Evolutionary conservation across 2,329 filamentous ascomycete genomes (phyloP), one percentile per base, ranked within the genome.

Genomic region (Cucurbitaria berberidis): DNA sequence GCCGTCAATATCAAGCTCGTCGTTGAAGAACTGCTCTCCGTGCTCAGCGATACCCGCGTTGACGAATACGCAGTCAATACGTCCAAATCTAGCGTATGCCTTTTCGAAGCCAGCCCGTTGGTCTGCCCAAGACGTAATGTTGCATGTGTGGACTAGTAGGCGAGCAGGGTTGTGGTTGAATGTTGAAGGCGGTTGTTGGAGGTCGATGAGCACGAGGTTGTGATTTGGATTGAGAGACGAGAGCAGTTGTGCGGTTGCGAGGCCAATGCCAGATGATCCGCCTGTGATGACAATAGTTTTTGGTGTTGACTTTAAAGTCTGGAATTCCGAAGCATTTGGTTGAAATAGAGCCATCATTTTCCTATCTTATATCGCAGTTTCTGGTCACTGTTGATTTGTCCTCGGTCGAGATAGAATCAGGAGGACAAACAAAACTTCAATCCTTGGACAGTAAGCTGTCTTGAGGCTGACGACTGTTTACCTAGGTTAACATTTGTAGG

Each of bases 11-110:
- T 81, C 78, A 5, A 77, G 44, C 8, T 76, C 70, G 45, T 81
- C 78, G 4, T 72, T 76, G 70, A 81, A 82, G 66, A 82, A 80
- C 55, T 81, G 79, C 41, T 82, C 79, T 35, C 72, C 71, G 43
- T 78, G 73, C 56, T 82, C 80, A 24, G 77, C 73, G 21, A 82
- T 77, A 0, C 80, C 80, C 5, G 80, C 80, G 46, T 82, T 82
- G 41, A 81, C 77, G 57, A 80, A 82, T 13, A 82, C 78, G 34
- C 68, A 69, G 47, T 80, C 77, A 36, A 82, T 77, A 9, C 71
- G 67, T 6, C 76, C 75, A 63, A 81, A 81, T 24, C 74, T 74
- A 6, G 64, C 45, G 45, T 77, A 62, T 2, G 74, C 77, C 6
- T 66, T 65, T 53, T 75, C 73, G 60, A 82, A 82, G 15, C 74